Base-by-base conservation (phyloP, 805 yeast species). In the Candida morakotiae region DNA sequence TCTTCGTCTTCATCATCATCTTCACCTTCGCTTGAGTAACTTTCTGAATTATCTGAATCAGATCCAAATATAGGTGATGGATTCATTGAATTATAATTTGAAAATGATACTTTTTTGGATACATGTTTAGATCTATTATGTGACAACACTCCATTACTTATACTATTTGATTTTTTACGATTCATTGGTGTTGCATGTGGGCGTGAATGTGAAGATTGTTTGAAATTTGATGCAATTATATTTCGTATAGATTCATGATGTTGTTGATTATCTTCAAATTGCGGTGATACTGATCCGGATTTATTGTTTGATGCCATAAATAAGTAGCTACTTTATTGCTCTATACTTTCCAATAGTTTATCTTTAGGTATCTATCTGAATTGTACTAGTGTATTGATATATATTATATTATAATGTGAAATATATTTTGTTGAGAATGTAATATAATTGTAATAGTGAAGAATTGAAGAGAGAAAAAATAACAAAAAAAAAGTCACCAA, bases 31-130 rank as follows among this genome's bases (percentile, higher is more conserved):
- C 40, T 36, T 10, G 32, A 25, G 18, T 28, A 31, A 22, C 37
- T 27, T 6, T 33, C 43, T 3, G 42, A 39, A 23, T 25, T 25
- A 5, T 37, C 34, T 14, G 38, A 33, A 21, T 30, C 27, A n/a
- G 6, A 27, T 7, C 22, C n/a, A 21, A 28, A 32, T 26, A 36
- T 38, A 11, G 34, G 36, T 13, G 42, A 41, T 4, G 41, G 25
- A 10, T 34, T 38, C 30, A 15, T 29, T 14, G 36, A 34, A 13
- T 40, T 34, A 34, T 38, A 37, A 25, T 43, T 42, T 10, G 48
- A 39, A 37, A 48, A 51, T 21, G 52, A 37, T 10, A 49, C 52
- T 31, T 44, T 49, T 30, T 47, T 47, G 13, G 28, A 26, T 8
- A 22, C 23, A 22, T 24, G 13, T 41, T 39, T 34, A 22, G 43